Conservation (phyloP, 768 basidiomycete genomes). For the Chalciporus pseudorubinellus region DNA sequence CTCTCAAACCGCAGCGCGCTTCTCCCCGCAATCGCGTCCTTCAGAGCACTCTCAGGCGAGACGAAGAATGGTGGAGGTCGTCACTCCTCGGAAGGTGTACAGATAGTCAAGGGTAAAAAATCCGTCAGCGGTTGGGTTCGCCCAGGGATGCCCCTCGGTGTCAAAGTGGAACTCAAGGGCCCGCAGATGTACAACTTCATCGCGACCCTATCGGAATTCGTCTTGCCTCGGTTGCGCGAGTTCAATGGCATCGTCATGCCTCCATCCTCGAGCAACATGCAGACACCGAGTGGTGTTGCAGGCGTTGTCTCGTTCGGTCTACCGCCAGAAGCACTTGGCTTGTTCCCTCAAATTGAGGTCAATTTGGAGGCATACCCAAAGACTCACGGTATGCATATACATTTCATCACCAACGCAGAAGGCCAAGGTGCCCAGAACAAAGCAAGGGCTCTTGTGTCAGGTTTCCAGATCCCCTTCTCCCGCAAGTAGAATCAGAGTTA, state of each 20-base stretch:
- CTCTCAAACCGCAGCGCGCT: slow-evolving; percentile 67
- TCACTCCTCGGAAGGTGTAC: slow-evolving; percentile 68
- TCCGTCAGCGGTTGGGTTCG: slow-evolving; percentile 81
- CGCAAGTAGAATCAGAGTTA: slow-evolving; percentile 33
- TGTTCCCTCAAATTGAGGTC: slow-evolving; percentile 96
- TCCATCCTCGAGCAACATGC: slow-evolving; percentile 62
- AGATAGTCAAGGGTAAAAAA: slow-evolving; percentile 70
- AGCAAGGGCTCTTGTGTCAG: slow-evolving; percentile 83
- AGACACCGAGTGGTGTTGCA: slow-evolving; percentile 73
- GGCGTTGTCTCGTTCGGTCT: slow-evolving; percentile 92
- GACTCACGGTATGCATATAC: slow-evolving; percentile 87
- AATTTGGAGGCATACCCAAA: slow-evolving; percentile 88
- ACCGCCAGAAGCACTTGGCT: slow-evolving; percentile 75
- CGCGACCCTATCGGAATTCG: slow-evolving; percentile 84
- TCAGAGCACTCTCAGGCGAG: slow-evolving; percentile 86
- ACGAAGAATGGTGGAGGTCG: slow-evolving; percentile 70
- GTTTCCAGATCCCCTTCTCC: slow-evolving; percentile 88
- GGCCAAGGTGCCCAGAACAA: slow-evolving; percentile 90
- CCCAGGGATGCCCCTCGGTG: slow-evolving; percentile 77
- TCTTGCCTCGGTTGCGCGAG: slow-evolving; percentile 90
- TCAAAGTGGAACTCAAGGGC: slow-evolving; percentile 87
- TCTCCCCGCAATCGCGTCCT: slow-evolving; percentile 81
- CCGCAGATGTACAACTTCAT: slow-evolving; percentile 95
- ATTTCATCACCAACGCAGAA: slow-evolving; percentile 85
- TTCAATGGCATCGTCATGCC: slow-evolving; percentile 83